Evolutionary conservation across 306 rosid genomes (phyloP).

Genomic region (Ceratonia siliqua): DNA sequence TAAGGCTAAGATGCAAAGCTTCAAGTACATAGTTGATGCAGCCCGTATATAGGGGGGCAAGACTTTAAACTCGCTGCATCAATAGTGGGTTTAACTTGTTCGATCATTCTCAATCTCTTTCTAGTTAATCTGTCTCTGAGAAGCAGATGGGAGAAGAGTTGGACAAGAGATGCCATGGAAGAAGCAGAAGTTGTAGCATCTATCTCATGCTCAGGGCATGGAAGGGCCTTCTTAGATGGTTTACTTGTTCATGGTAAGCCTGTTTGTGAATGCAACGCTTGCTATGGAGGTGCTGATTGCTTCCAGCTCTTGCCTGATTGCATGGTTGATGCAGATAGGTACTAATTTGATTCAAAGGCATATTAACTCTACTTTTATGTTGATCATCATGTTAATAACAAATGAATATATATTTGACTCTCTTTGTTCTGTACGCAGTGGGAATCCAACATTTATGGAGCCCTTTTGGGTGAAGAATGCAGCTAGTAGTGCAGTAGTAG

Average conservation of each 20-base stretch:
- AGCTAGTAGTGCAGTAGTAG: slow-evolving; percentile 41
- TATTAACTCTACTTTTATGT: no score
- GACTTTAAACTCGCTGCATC: no score
- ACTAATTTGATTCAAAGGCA: no score
- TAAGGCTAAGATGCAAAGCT: slow-evolving; percentile 12
- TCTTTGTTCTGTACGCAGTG: no score
- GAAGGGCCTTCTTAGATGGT: slow-evolving; percentile 35
- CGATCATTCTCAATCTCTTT: slow-evolving; percentile 27
- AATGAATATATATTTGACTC: no score
- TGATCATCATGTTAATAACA: no score
- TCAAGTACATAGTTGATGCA: no score
- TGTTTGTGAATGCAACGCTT: slow-evolving; percentile 54
- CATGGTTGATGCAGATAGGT: slow-evolving; percentile 44
- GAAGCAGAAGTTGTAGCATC: slow-evolving; percentile 33
- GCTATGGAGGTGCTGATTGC: slow-evolving; percentile 48
- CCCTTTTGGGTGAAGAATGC: slow-evolving; percentile 56
- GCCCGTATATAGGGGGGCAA: no score
- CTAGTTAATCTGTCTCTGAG: neutral
- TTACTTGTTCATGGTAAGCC: slow-evolving; percentile 26
- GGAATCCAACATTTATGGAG: slow-evolving; percentile 55
- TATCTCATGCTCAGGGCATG: slow-evolving; percentile 29
- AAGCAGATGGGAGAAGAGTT: slow-evolving; percentile 15
- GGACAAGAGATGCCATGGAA: slow-evolving; percentile 13
- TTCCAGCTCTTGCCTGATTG: slow-evolving; percentile 36
- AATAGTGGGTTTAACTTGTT: slow-evolving; percentile 10